Evolutionary conservation across 2,329 filamentous ascomycete genomes (phyloP).

Genomic region (Colletotrichum magnum): DNA sequence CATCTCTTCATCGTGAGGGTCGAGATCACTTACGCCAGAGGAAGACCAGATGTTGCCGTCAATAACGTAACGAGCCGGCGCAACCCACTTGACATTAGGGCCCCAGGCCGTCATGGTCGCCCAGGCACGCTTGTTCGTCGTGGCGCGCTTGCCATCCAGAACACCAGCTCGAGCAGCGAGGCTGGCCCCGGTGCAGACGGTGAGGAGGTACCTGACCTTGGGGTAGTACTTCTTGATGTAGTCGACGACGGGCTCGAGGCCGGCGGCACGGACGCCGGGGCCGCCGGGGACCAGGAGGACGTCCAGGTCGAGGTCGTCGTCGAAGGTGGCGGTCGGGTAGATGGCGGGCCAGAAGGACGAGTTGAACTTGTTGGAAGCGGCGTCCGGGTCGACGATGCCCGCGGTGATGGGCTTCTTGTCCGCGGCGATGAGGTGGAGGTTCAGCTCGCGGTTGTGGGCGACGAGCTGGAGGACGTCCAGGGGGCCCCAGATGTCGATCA

Average conservation of each 20-base stretch:
- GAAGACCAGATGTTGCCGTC: conserved; percentile 78
- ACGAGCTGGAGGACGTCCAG: conserved; percentile 43
- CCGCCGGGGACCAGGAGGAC: conserved; percentile 79
- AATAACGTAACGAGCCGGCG: conserved; percentile 73
- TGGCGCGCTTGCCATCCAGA: conserved; percentile 72
- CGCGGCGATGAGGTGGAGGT: conserved; percentile 58
- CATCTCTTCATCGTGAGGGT: too few species aligned
- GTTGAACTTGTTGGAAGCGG: conserved; percentile 51
- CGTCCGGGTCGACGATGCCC: conserved; percentile 35
- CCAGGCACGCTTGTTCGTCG: conserved; percentile 76
- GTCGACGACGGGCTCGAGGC: conserved; percentile 53
- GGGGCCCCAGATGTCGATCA: conserved; percentile 44
- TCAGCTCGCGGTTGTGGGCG: conserved; percentile 45
- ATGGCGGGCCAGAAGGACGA: conserved; percentile 54
- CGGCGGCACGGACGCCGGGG: conserved; percentile 59
- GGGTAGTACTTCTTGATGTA: conserved; percentile 59
- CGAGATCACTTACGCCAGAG: conserved; percentile 63
- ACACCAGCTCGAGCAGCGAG: conserved; percentile 72
- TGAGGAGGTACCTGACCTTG: conserved; percentile 69
- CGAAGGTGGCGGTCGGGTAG: conserved; percentile 66
- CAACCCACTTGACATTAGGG: conserved; percentile 70
- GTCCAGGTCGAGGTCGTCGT: conserved; percentile 66
- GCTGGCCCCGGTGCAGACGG: conserved; percentile 76
- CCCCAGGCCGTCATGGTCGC: conserved; percentile 61
- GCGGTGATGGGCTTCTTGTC: conserved; percentile 59